Percentiles rank a stretch among this genome's conserved stretches.
Evolutionary conservation across 768 basidiomycete genomes (phyloP).

Genomic region (Termitomyces sp.): DNA sequence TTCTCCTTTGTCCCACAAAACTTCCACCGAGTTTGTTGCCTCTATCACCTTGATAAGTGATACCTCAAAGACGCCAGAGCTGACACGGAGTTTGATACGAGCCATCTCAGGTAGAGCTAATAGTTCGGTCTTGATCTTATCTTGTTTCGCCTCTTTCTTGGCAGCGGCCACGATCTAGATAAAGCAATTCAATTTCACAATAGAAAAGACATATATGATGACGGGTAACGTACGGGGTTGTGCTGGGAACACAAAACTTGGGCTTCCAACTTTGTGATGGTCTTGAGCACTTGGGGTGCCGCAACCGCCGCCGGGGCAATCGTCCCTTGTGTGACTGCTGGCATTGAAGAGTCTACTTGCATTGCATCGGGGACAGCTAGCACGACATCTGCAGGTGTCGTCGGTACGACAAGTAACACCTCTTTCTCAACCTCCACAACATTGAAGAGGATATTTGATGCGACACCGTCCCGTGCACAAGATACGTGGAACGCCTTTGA

Average conservation of each 20-base stretch:
- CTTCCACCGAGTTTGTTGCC: conserved; percentile 66
- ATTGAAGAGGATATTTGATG: conserved; percentile 49
- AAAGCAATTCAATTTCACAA: not conserved
- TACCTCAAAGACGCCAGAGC: conserved; percentile 83
- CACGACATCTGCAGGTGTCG: conserved; percentile 10
- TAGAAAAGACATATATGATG: not conserved
- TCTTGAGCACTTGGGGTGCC: conserved; percentile 43
- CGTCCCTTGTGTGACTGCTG: not conserved
- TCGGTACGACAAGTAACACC: conserved; percentile 55
- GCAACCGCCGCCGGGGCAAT: not conserved
- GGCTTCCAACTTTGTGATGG: conserved; percentile 68
- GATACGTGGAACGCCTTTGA: conserved; percentile 90
- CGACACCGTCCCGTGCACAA: conserved; percentile 65
- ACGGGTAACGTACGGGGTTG: conserved; percentile 69
- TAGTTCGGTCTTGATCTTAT: conserved; percentile 66
- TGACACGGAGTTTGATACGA: conserved; percentile 80
- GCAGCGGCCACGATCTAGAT: conserved; percentile 65
- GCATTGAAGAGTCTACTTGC: conserved; percentile 22
- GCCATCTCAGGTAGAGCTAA: conserved; percentile 63
- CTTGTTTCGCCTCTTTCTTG: conserved; percentile 70
- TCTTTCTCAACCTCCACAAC: conserved; percentile 77
- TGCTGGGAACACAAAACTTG: conserved; percentile 82
- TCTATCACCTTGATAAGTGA: conserved; percentile 67
- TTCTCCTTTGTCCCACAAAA: conserved; percentile 71
- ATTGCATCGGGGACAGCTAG: conserved; percentile 16